Evolutionary conservation across 768 basidiomycete genomes (phyloP).

Genomic region (Brasilioporus rufonigricans): DNA sequence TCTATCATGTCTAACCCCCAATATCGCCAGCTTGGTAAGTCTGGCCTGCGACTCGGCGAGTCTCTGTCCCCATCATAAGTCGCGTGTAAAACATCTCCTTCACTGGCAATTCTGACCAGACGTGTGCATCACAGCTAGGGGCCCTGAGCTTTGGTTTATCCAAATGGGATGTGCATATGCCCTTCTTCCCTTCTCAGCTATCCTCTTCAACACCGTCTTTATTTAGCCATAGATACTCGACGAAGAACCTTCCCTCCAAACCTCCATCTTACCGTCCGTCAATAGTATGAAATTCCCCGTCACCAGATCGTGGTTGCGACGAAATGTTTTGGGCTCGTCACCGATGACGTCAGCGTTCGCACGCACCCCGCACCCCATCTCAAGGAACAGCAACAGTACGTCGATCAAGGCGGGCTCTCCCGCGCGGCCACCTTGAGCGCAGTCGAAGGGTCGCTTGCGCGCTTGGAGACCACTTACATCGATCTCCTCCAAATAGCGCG

Average conservation of each 20-base stretch:
- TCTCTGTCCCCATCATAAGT: too few relatives aligned
- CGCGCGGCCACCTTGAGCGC: constrained; percentile 38
- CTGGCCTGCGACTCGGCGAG: too few relatives aligned
- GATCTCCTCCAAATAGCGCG: constrained; percentile 45
- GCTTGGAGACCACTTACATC: constrained; percentile 35
- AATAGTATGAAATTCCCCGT: constrained; percentile 32
- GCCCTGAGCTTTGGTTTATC: too few relatives aligned
- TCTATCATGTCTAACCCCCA: too few relatives aligned
- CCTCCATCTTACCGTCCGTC: constrained; percentile 19
- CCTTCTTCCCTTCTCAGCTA: too few relatives aligned
- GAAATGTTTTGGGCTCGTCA: constrained; percentile 24
- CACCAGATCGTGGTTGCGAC: constrained; percentile 31
- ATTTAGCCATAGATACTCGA: constrained; percentile 24
- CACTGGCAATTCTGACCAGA: too few relatives aligned
- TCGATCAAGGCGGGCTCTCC: constrained; percentile 34
- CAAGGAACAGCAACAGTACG: constrained; percentile 13
- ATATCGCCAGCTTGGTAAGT: too few relatives aligned
- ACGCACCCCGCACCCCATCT: not conserved
- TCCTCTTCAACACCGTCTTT: not conserved
- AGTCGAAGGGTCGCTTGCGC: constrained; percentile 32
- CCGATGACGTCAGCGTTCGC: constrained; percentile 2
- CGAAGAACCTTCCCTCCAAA: constrained; percentile 30
- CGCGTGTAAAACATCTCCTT: too few relatives aligned
- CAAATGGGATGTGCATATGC: too few relatives aligned
- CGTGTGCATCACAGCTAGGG: too few relatives aligned